Evolutionary conservation across 768 basidiomycete genomes (phyloP), one percentile per base, ranked within the genome.

Genomic region (Cystofilobasidium ferigula): DNA sequence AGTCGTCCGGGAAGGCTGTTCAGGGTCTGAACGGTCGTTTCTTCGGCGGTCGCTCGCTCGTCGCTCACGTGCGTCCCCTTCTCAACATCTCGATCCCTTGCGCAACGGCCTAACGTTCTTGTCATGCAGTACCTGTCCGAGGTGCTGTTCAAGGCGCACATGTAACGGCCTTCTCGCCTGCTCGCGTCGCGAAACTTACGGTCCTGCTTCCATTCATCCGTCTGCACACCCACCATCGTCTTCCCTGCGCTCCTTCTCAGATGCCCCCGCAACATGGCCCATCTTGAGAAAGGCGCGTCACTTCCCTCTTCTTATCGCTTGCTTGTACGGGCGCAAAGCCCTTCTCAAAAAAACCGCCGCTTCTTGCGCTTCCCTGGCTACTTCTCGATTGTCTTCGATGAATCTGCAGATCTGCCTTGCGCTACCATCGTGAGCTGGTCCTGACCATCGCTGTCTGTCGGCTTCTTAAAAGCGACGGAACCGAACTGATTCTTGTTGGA

Each of bases 21-120:
- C 84, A 88, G 76, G 89, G 90, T 71, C 82, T 99, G 62, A 92
- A 95, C 71, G 90, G 92, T 61, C 87, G 95, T 68, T 98, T 90
- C 88, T 99, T 99, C 73, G 91, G 90, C 68, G 92, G 92, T 68
- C 86, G 86, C 77, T 86, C 88, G 77, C 83, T 95, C 66, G 83
- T 86, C 54, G 92, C 90, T 70, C 60, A 67, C 53, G 65, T 67
- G 16, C 13, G 64, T 60, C n/a, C 43, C 3, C 24, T 12, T 24
- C 28, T 36, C 38, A 14, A 30, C 26, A 53, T 20, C 14, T 14
- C 18, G 20, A 16, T 13, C 5, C 42, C 16, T 18, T 18, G 14
- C 42, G 20, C 16, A 13, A 14, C 42, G 16, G 9, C 40, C n/a
- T 28, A 24, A 12, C 54, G 20, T 14, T 22, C 56, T 7, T 40